Evolutionary conservation across 2,329 filamentous ascomycete species (phyloP).

Genomic region (Didymella sp.): DNA sequence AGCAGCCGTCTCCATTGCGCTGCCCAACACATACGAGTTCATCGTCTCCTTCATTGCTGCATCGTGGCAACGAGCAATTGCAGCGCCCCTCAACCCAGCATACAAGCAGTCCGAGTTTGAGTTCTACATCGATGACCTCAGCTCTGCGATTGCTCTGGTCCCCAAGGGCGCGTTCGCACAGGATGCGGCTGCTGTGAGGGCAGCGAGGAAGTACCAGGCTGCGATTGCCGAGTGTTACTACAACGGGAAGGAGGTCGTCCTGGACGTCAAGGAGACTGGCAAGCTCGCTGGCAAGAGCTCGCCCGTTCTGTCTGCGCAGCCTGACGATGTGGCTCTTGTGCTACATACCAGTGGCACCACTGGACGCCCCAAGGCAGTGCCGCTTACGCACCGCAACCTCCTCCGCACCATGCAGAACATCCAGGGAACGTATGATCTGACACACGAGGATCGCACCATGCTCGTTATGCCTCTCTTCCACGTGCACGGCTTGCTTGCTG

Average conservation of each 20-base stretch:
- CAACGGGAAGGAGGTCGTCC: slow-evolving; percentile 71
- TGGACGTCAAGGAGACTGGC: slow-evolving; percentile 80
- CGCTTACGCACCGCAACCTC: slow-evolving; percentile 81
- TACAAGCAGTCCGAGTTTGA: slow-evolving; percentile 93
- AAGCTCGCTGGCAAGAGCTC: slow-evolving; percentile 64
- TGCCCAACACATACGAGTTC: slow-evolving; percentile 86
- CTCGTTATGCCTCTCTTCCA: slow-evolving; percentile 92
- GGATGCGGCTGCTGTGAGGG: slow-evolving; percentile 74
- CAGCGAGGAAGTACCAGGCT: slow-evolving; percentile 78
- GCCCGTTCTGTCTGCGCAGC: slow-evolving; percentile 63
- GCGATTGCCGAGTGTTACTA: slow-evolving; percentile 90
- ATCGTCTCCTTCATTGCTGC: slow-evolving; percentile 86
- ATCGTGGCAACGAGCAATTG: slow-evolving; percentile 82
- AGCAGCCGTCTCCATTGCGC: slow-evolving; percentile 80
- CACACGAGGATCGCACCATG: slow-evolving; percentile 75
- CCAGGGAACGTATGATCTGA: slow-evolving; percentile 76
- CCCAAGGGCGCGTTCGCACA: slow-evolving; percentile 72
- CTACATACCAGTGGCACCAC: slow-evolving; percentile 87
- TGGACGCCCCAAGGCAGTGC: slow-evolving; percentile 81
- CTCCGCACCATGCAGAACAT: slow-evolving; percentile 86
- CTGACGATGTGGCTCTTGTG: slow-evolving; percentile 82
- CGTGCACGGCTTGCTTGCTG: slow-evolving; percentile 86
- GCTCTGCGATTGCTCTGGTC: slow-evolving; percentile 78
- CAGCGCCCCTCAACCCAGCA: slow-evolving; percentile 84
- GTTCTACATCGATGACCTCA: slow-evolving; percentile 89